These are phyloP conservation scores for Pythium aristosporum DNA, from an alignment of 352 stramenopile species.

Conservation along the genomic window DNA sequence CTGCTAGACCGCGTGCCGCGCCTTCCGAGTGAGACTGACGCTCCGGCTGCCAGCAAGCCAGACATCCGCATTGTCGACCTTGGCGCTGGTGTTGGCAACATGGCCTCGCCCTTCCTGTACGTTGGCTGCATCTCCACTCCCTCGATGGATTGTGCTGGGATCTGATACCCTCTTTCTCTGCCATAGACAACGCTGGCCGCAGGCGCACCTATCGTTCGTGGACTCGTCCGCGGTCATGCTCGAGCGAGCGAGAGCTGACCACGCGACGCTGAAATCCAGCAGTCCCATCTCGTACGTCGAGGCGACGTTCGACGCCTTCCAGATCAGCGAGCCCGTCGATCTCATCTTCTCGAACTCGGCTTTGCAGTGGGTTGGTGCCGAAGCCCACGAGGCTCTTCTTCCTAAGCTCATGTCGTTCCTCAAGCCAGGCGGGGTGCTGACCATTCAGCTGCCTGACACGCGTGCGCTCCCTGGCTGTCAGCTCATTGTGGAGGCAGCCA, in stretches of 20 bases:
- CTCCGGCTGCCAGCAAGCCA: not conserved
- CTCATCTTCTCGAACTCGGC: conserved; percentile 78
- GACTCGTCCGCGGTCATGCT: conserved; percentile 68
- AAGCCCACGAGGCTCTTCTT: conserved; percentile 47
- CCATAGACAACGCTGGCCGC: conserved; percentile 46
- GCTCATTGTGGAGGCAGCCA: conserved; percentile 53
- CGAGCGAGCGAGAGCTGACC: conserved; percentile 37
- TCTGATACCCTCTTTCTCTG: not conserved
- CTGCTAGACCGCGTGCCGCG: conserved; percentile 46
- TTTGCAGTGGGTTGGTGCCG: conserved; percentile 61
- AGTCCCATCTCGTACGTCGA: conserved; percentile 43
- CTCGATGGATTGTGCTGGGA: no score
- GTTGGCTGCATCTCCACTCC: not conserved
- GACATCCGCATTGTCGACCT: conserved; percentile 56
- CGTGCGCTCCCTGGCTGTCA: conserved; percentile 54
- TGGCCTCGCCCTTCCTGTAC: conserved; percentile 61
- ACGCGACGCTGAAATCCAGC: conserved; percentile 29
- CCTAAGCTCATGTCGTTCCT: conserved; percentile 50
- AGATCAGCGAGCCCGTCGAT: conserved; percentile 38
- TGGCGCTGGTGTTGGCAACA: conserved; percentile 71
- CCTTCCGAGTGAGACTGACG: conserved; percentile 13
- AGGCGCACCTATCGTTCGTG: conserved; percentile 51
- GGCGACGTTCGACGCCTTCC: conserved; percentile 58
- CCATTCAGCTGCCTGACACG: conserved; percentile 75
- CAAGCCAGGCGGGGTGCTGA: conserved; percentile 65